Percentiles rank a stretch among this genome's conserved stretches.
Conservation (phyloP, 257 asterid genomes). For the Fraxinus cuspidata region DNA sequence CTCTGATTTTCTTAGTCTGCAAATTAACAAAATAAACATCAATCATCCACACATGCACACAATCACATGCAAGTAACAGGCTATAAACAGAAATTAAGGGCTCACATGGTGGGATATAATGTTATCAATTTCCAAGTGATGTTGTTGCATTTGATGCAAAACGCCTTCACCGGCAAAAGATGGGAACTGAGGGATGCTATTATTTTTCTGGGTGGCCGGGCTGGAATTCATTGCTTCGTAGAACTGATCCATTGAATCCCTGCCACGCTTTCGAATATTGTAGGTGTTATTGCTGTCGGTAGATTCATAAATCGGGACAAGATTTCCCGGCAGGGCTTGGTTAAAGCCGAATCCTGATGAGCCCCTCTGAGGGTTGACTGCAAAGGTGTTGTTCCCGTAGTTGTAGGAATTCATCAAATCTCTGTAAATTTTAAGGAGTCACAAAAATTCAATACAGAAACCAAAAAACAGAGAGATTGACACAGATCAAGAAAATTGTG, state of each 20-base stretch:
- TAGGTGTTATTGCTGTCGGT: constrained; percentile 25
- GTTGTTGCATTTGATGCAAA: constrained; percentile 43
- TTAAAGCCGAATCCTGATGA: constrained; percentile 19
- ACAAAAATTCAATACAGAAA: not conserved
- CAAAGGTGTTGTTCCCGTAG: constrained; percentile 16
- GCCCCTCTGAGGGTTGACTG: constrained; percentile 34
- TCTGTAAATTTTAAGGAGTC: constrained; percentile 24
- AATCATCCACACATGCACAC: not conserved
- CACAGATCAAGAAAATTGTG: not conserved
- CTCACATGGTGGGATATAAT: constrained; percentile 58
- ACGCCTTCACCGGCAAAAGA: not conserved
- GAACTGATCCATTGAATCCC: constrained; percentile 41
- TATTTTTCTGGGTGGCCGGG: too few species aligned
- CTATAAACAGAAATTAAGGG: not conserved
- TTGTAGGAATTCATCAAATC: constrained; percentile 28
- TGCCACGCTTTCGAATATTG: constrained; percentile 46
- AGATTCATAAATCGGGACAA: constrained; percentile 31
- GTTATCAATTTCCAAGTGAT: constrained; percentile 50
- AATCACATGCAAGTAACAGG: not conserved
- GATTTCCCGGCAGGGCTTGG: constrained; percentile 22
- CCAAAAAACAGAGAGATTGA: not conserved
- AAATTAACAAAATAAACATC: not conserved
- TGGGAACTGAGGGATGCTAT: too few species aligned
- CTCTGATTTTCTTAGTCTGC: constrained; percentile 51
- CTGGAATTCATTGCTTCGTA: constrained; percentile 3